Evolutionary conservation across 768 basidiomycete species (phyloP).

Genomic region (Leccinum truebloodii): DNA sequence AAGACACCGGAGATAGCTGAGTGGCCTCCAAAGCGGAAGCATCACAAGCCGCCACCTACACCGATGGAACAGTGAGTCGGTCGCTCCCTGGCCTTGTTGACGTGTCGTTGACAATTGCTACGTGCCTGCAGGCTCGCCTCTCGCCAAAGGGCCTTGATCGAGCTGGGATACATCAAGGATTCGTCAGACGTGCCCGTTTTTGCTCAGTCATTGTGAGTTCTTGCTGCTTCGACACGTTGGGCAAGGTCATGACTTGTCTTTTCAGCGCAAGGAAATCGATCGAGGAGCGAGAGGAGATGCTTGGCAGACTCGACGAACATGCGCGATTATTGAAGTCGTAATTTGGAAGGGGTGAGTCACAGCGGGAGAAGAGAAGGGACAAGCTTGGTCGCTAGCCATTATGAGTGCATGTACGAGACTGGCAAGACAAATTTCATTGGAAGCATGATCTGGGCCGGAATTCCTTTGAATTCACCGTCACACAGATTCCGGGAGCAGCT

Average conservation of each 20-base stretch:
- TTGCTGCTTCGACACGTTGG: neutral
- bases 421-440: too few species aligned
- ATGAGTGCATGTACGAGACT: too few species aligned
- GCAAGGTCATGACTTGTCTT: conserved; percentile 6
- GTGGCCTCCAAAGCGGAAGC: conserved; percentile 68
- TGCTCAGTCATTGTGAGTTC: conserved; percentile 65
- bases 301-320: conserved; percentile 43
- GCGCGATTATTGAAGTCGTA: conserved; percentile 12
- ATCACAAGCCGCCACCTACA: conserved; percentile 49
- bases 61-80: conserved; percentile 53
- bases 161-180: conserved; percentile 56
- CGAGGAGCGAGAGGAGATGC: conserved; percentile 44
- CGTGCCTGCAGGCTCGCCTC: conserved; percentile 44
- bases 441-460: too few species aligned
- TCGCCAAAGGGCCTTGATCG: conserved; percentile 62
- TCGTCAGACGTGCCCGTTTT: conserved; percentile 55
- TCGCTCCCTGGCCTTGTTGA: neutral
- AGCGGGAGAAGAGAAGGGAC: too few species aligned
- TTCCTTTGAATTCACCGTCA: too few species aligned
- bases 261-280: conserved; percentile 41
- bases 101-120: neutral
- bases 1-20: conserved; percentile 38
- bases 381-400: too few species aligned
- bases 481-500: too few species aligned
- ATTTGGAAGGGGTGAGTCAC: neutral